Evolutionary conservation across 495 filamentous ascomycete species (phyloP), one percentile per base, ranked within the genome.

Genomic region (Margaritispora aquatica): DNA sequence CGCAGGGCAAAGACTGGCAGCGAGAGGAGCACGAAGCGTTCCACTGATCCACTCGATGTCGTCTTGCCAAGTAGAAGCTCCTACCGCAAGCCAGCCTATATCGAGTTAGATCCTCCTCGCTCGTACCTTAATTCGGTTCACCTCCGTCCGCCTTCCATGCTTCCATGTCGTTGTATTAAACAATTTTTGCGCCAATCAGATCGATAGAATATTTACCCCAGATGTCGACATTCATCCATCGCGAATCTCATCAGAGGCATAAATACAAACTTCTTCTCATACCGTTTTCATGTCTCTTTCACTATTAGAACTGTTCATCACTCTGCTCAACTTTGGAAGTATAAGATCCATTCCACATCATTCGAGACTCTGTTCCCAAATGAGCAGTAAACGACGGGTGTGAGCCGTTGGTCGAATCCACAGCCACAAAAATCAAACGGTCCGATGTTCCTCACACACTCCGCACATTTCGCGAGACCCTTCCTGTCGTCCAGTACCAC

Each of bases 371-470:
- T n/a, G 5, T 48, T 21, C 21, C 24, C 17, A 23, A 51, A 24
- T 34, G 23, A 46, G 36, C 13, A 22, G 29, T 41, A 24, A 13
- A 21, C 20, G 56, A 23, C n/a, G 26, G 49, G 38, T 44, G 38
- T 44, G 38, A 15, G 2, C 38, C 4, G 38, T 44, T 44, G 38
- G 38, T 44, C 15, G 38, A 44, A 44, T 7, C 38, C 15, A 17
- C 38, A 50, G 52, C 59, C 59, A 61, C 57, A 38, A n/a, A 55
- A 56, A 22, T 44, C 52, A 64, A 64, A 64, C 62, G 62, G 62
- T 65, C 62, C 62, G 62, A 65, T 61, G 53, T 61, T 65, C 62
- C 62, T 44, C 46, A 48, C 22, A 27, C 22, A 21, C 50, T 52
- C 27, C 27, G 24, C 50, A 52, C 50, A 52, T 52, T 26, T 27